Evolutionary conservation across 106 monocot genomes (phyloP).

Genomic region (Iris macrosiphon): DNA sequence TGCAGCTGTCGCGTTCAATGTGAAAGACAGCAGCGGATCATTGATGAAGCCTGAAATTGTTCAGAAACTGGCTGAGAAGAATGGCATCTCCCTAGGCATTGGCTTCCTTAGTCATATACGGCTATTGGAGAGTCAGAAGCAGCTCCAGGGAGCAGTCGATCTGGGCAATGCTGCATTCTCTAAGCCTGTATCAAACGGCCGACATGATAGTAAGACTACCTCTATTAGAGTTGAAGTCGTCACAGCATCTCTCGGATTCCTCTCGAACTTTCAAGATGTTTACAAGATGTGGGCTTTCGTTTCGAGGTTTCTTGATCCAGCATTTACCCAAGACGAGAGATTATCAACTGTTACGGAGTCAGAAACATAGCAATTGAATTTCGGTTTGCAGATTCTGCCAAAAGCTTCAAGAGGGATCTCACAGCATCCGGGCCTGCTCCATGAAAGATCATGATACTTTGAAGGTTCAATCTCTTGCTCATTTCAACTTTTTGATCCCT

Average conservation of each 20-base stretch:
- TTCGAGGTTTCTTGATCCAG: slow-evolving; percentile 69
- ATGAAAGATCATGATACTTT: not conserved
- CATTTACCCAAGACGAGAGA: slow-evolving; percentile 45
- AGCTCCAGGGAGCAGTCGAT: slow-evolving; percentile 29
- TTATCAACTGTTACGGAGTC: slow-evolving; percentile 44
- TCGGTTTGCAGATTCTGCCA: slow-evolving; percentile 1
- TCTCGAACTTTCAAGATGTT: slow-evolving; percentile 87
- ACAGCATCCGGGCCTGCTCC: not conserved
- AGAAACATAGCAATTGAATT: slow-evolving; percentile 21
- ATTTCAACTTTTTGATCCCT: slow-evolving; percentile 11
- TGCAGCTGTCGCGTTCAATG: slow-evolving; percentile 79
- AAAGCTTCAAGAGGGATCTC: not conserved
- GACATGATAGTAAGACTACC: slow-evolving; percentile 37
- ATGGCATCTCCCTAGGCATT: slow-evolving; percentile 67
- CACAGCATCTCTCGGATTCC: slow-evolving; percentile 81
- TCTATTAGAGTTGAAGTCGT: slow-evolving; percentile 59
- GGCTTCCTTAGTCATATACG: slow-evolving; percentile 80
- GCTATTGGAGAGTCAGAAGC: slow-evolving; percentile 37
- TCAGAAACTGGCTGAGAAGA: slow-evolving; percentile 70
- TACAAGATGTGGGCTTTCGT: slow-evolving; percentile 88
- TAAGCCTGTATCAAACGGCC: slow-evolving; percentile 35
- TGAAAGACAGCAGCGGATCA: slow-evolving; percentile 31
- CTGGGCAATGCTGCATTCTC: slow-evolving; percentile 25
- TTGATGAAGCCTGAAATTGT: slow-evolving; percentile 61
- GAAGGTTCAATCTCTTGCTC: not conserved